phyloP scores from a whole-genome alignment of 139 green algal species.

The Asterochloris erici region DNA sequence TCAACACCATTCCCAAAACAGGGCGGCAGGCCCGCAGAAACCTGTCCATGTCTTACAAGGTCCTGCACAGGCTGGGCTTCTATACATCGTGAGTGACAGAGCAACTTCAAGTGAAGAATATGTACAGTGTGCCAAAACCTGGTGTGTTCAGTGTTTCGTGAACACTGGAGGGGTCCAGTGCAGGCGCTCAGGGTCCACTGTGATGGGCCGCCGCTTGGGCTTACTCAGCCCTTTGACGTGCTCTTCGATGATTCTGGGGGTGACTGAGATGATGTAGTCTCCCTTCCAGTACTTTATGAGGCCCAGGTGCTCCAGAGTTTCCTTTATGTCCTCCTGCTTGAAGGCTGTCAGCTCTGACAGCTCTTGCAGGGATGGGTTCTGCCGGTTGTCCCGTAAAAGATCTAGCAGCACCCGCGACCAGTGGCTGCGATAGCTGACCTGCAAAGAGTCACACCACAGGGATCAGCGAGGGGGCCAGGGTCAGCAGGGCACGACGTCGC shows the following conservation, averaged over 20 bases:
- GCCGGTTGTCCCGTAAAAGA: slow-evolving; percentile 50
- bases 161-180: too few relatives aligned
- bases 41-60: neutral
- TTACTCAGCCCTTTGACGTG: slow-evolving; percentile 30
- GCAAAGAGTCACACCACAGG: neutral
- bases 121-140: too few relatives aligned
- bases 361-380: slow-evolving; percentile 86
- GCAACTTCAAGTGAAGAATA: too few relatives aligned
- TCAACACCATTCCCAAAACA: neutral
- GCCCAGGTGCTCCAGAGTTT: slow-evolving; percentile 82
- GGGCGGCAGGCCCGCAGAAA: neutral
- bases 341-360: slow-evolving; percentile 91
- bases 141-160: too few relatives aligned
- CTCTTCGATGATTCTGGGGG: slow-evolving; percentile 52
- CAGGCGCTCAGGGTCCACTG: too few relatives aligned
- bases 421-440: slow-evolving; percentile 92
- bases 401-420: slow-evolving; percentile 93
- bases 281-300: slow-evolving; percentile 94
- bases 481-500: too few relatives aligned
- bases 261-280: slow-evolving; percentile 72
- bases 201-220: too few relatives aligned
- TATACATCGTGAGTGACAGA: too few relatives aligned
- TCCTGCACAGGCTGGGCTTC: neutral
- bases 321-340: slow-evolving; percentile 96
- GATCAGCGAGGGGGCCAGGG: too few relatives aligned